Conservation (phyloP, 768 basidiomycete species). For the Dioszegia crocea region DNA sequence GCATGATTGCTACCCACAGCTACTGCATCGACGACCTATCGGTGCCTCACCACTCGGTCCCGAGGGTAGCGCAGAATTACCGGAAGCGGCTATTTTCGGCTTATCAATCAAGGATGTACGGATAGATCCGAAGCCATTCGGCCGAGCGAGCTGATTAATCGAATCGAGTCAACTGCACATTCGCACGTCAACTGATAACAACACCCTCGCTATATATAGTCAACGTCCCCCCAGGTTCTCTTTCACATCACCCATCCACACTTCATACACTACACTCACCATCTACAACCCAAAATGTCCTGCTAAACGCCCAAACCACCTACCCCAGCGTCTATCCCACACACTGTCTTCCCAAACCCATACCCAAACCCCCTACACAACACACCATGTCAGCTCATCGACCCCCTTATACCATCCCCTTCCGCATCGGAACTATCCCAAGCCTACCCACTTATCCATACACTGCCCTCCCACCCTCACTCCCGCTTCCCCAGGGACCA, state of each 20-base stretch:
- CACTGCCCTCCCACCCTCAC: not conserved
- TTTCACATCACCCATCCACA: not conserved
- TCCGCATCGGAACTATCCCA: not conserved
- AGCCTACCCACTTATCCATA: not conserved
- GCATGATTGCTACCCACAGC: too few relatives aligned
- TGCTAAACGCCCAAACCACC: constrained; percentile 6
- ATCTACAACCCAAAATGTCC: not conserved
- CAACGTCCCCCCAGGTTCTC: not conserved
- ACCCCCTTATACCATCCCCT: constrained; percentile 1
- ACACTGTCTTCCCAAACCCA: not conserved
- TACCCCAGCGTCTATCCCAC: not conserved
- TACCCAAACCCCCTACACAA: not conserved
- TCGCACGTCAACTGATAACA: constrained; percentile 1
- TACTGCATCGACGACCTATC: too few relatives aligned
- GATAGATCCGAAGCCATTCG: not conserved
- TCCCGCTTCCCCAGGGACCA: not conserved
- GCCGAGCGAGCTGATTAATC: not conserved
- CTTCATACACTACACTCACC: not conserved
- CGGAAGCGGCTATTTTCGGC: not conserved
- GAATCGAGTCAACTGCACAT: not conserved
- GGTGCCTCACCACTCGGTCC: too few relatives aligned
- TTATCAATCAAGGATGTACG: not conserved
- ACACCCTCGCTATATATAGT: not conserved
- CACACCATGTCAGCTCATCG: constrained; percentile 6
- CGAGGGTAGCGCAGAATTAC: too few relatives aligned